A percentile compares a stretch with the other conserved stretches of the same genome.
These are phyloP conservation scores for Inonotus obliquus DNA, from an alignment of 1,284 basidiomycete genomes.

Conservation along the genomic window DNA sequence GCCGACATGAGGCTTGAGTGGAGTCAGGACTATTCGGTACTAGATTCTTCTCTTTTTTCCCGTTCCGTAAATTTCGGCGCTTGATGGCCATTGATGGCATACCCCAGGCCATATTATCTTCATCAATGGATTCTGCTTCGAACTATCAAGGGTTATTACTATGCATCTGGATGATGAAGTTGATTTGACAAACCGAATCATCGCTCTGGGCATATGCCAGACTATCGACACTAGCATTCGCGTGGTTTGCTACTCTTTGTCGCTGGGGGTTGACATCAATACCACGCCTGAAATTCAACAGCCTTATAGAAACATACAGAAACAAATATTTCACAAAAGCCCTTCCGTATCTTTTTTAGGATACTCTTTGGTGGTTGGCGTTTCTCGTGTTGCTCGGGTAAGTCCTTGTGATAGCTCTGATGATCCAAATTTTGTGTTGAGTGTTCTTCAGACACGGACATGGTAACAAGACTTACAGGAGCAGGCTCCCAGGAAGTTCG, in stretches of 20 bases:
- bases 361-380: neutral
- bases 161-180: neutral
- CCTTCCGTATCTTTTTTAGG: conserved; percentile 2
- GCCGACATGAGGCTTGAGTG: conserved; percentile 2
- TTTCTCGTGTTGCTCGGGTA: neutral
- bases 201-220: conserved; percentile 13
- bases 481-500: conserved; percentile 1
- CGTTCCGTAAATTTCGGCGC: neutral
- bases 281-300: neutral
- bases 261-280: neutral
- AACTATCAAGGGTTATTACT: neutral
- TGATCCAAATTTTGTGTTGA: neutral
- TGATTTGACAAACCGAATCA: conserved; percentile 4
- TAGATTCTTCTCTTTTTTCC: neutral
- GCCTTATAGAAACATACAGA: neutral
- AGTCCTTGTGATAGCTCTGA: neutral
- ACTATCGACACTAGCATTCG: conserved; percentile 12
- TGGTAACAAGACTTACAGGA: neutral
- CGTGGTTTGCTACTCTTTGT: neutral
- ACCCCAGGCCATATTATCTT: conserved; percentile 18
- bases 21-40: conserved; percentile 5
- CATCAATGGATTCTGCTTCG: conserved; percentile 15
- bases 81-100: conserved; percentile 5
- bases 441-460: neutral
- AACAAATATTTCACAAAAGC: neutral